phyloP scores from a whole-genome alignment of 108 stramenopile species.

The Cyclostephanos tholiformis region DNA sequence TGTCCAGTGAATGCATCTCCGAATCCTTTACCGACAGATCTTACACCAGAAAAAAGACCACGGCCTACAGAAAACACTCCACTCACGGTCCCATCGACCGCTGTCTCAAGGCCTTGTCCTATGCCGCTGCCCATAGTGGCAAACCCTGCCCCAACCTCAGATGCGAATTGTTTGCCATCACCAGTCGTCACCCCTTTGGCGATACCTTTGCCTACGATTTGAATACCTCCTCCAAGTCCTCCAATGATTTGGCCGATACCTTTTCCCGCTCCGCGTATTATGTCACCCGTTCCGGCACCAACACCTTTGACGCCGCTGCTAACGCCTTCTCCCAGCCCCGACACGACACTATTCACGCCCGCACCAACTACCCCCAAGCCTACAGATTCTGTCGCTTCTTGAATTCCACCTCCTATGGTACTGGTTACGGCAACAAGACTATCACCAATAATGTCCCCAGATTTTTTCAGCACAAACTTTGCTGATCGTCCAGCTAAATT shows the following conservation, averaged over 20 bases:
- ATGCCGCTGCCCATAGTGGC: slow-evolving; percentile 71
- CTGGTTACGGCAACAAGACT: slow-evolving; percentile 62
- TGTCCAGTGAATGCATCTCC: slow-evolving; percentile 62
- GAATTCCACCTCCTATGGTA: slow-evolving; percentile 71
- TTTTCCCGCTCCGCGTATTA: slow-evolving; percentile 80
- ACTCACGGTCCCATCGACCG: slow-evolving; percentile 73
- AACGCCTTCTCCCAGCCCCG: slow-evolving; percentile 86
- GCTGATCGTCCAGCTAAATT: slow-evolving; percentile 81
- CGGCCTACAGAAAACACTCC: slow-evolving; percentile 75
- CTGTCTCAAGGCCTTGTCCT: slow-evolving; percentile 79
- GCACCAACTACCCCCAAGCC: slow-evolving; percentile 79
- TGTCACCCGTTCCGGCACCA: slow-evolving; percentile 76
- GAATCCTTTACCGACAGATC: slow-evolving; percentile 72
- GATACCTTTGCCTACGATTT: slow-evolving; percentile 78
- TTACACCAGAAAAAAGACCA: slow-evolving; percentile 81
- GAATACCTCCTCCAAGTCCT: slow-evolving; percentile 77
- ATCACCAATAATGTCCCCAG: slow-evolving; percentile 69
- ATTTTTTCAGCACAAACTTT: slow-evolving; percentile 64
- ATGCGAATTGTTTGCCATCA: slow-evolving; percentile 67
- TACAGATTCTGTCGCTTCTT: slow-evolving; percentile 68
- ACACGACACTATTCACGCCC: slow-evolving; percentile 86
- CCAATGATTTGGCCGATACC: slow-evolving; percentile 85
- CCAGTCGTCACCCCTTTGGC: slow-evolving; percentile 77
- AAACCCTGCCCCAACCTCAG: slow-evolving; percentile 74
- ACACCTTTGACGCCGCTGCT: slow-evolving; percentile 80